These are phyloP conservation scores for Rubia balearica DNA, from an alignment of 305 asterid species.

Conservation along the genomic window DNA sequence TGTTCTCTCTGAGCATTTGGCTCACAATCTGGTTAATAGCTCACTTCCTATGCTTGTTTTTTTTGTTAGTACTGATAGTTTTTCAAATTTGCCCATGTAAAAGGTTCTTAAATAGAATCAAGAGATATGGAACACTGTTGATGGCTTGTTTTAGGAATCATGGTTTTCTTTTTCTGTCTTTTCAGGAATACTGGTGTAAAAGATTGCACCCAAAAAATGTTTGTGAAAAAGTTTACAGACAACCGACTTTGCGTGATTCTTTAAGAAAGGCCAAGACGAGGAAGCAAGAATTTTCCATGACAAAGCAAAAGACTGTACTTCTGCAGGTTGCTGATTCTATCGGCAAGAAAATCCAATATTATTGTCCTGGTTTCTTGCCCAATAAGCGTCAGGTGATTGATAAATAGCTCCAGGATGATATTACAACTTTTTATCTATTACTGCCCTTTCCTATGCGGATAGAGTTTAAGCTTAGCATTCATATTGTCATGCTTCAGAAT, in stretches of 20 bases:
- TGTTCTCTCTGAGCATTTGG: background rate
- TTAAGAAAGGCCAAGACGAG: slow-evolving; percentile 84
- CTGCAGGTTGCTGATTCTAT: slow-evolving; percentile 86
- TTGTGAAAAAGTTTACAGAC: slow-evolving; percentile 95
- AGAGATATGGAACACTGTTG: background rate
- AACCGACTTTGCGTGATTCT: slow-evolving; percentile 93
- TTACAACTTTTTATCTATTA: slow-evolving; percentile 3
- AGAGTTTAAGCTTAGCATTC: background rate
- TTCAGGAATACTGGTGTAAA: slow-evolving; percentile 97
- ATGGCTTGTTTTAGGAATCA: background rate
- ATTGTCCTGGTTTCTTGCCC: slow-evolving; percentile 80
- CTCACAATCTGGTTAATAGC: background rate
- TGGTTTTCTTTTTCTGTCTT: slow-evolving; percentile 12
- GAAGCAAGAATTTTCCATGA: slow-evolving; percentile 71
- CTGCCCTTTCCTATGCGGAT: slow-evolving; percentile 10
- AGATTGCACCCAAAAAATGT: slow-evolving; percentile 91
- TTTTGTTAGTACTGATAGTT: background rate
- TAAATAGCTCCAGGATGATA: background rate
- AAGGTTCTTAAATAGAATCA: background rate
- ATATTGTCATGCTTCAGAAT: background rate
- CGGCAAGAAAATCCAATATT: slow-evolving; percentile 86
- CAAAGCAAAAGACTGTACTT: slow-evolving; percentile 68
- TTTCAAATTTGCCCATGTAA: background rate
- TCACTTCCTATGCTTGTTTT: slow-evolving; percentile 3
- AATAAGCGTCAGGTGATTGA: slow-evolving; percentile 90